These are phyloP conservation scores for Ophiocordyceps camponoti-rufipedis DNA, from an alignment of 2,329 filamentous ascomycete genomes.

Conservation along the genomic window DNA sequence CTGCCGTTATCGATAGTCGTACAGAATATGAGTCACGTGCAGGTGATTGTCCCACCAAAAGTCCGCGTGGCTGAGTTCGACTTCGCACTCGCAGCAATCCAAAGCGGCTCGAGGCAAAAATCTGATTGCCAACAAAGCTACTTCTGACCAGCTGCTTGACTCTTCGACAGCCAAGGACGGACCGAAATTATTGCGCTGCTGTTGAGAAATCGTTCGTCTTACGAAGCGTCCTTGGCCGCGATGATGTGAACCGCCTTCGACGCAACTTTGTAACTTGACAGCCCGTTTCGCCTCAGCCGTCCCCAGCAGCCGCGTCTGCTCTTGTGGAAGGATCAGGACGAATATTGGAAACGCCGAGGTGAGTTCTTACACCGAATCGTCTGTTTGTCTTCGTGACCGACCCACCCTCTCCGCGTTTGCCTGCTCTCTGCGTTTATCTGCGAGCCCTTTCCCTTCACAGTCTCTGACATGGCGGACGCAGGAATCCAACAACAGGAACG, in stretches of 20 bases:
- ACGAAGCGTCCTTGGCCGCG: slow-evolving; percentile 12
- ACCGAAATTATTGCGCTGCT: not conserved
- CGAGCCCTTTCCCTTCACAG: not conserved
- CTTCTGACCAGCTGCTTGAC: not conserved
- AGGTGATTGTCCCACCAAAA: slow-evolving; percentile 19
- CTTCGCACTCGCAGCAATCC: slow-evolving; percentile 3
- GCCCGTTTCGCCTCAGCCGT: slow-evolving; percentile 10
- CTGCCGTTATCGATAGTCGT: slow-evolving; percentile 4
- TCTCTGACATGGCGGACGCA: not conserved
- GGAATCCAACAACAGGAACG: not conserved
- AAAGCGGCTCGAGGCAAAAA: slow-evolving; percentile 2
- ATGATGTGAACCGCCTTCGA: slow-evolving; percentile 19
- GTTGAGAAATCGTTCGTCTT: not conserved
- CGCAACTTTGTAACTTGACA: slow-evolving; percentile 12
- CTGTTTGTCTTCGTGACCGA: no score
- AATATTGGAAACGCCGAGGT: slow-evolving; percentile 1
- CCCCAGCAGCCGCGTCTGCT: slow-evolving; percentile 6
- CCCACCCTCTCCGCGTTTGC: no score
- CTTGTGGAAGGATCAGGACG: not conserved
- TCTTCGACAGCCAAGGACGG: not conserved
- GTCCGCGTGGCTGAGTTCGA: slow-evolving; percentile 6
- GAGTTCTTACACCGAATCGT: not conserved
- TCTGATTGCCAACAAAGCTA: not conserved
- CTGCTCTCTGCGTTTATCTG: no score
- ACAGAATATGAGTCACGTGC: slow-evolving; percentile 18